phyloP scores from a whole-genome alignment of 306 rosid species.

The Cucumis hystrix region DNA sequence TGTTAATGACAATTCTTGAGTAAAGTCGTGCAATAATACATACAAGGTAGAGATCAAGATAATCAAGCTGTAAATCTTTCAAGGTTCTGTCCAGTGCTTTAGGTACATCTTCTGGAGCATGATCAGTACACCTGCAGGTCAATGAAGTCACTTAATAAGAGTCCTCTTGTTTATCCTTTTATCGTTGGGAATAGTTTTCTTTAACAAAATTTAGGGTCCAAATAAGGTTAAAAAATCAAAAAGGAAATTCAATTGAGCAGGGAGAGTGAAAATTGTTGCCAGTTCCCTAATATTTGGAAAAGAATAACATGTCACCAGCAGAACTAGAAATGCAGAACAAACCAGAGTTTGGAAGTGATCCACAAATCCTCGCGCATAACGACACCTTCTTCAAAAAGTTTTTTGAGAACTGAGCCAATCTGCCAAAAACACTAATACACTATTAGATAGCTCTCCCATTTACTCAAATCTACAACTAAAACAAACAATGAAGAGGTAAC shows the following conservation, averaged over 20 bases:
- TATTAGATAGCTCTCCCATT: not conserved
- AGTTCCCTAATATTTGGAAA: not conserved
- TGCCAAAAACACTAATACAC: slow-evolving; percentile 5
- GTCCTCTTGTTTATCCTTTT: not conserved
- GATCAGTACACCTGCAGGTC: slow-evolving; percentile 49
- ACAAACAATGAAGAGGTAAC: not conserved
- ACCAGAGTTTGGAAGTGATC: slow-evolving; percentile 89
- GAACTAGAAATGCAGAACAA: slow-evolving; percentile 5
- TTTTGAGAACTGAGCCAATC: slow-evolving; percentile 60
- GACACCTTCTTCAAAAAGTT: slow-evolving; percentile 55
- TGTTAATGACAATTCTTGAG: not conserved
- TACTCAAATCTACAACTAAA: not conserved
- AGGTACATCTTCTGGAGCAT: slow-evolving; percentile 71
- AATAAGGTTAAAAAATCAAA: not conserved
- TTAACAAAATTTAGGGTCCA: not conserved
- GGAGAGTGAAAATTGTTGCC: not conserved
- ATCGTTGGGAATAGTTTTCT: too few relatives aligned
- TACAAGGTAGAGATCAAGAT: slow-evolving; percentile 77
- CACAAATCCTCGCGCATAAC: slow-evolving; percentile 80
- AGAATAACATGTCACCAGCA: not conserved
- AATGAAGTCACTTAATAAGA: not conserved
- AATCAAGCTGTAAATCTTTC: slow-evolving; percentile 64
- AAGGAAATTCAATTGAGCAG: not conserved
- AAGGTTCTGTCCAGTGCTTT: slow-evolving; percentile 56
- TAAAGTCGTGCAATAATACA: slow-evolving; percentile 3